Percentiles rank a stretch among this genome's conserved stretches.
These are phyloP conservation scores for Phytomonas sp. DNA, from an alignment of 208 protist genomes.

Conservation along the genomic window DNA sequence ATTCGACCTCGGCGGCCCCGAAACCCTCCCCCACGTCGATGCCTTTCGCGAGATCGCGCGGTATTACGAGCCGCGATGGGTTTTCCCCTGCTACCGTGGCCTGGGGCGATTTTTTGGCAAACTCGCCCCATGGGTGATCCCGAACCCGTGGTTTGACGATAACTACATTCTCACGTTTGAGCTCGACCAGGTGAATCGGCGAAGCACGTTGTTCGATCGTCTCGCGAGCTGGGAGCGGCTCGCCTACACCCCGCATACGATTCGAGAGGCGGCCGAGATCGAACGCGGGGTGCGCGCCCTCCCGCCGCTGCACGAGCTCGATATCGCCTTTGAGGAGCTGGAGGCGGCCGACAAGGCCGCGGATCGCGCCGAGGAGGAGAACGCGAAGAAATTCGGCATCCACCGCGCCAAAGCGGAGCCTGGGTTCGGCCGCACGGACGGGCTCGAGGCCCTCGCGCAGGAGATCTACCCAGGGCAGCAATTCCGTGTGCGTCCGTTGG, in stretches of 20 bases:
- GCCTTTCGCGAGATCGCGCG: slow-evolving; percentile 67
- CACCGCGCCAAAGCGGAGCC: slow-evolving; percentile 88
- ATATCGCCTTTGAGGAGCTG: slow-evolving; percentile 52
- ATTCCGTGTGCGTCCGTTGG: slow-evolving; percentile 78
- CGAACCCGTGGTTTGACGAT: slow-evolving; percentile 89
- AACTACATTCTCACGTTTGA: slow-evolving; percentile 88
- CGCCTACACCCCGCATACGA: slow-evolving; percentile 72
- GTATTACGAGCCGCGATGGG: slow-evolving; percentile 58
- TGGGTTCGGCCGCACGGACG: slow-evolving; percentile 83
- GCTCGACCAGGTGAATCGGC: slow-evolving; percentile 87
- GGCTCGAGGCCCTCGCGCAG: slow-evolving; percentile 83
- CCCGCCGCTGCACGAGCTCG: slow-evolving; percentile 63
- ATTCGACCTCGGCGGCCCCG: slow-evolving; percentile 88
- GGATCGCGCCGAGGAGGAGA: slow-evolving; percentile 77
- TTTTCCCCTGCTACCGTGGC: slow-evolving; percentile 79
- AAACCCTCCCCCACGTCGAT: slow-evolving; percentile 81
- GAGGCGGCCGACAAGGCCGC: slow-evolving; percentile 82
- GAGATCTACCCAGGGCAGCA: slow-evolving; percentile 90
- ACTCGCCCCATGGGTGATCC: slow-evolving; percentile 61
- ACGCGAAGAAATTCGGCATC: slow-evolving; percentile 79
- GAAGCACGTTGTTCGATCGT: slow-evolving; percentile 81
- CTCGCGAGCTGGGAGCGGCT: slow-evolving; percentile 85
- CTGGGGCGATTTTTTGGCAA: slow-evolving; percentile 84
- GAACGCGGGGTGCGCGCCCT: slow-evolving; percentile 51
- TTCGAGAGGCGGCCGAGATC: slow-evolving; percentile 66